Evolutionary conservation across 257 asterid genomes (phyloP).

Genomic region (Rhazya stricta): DNA sequence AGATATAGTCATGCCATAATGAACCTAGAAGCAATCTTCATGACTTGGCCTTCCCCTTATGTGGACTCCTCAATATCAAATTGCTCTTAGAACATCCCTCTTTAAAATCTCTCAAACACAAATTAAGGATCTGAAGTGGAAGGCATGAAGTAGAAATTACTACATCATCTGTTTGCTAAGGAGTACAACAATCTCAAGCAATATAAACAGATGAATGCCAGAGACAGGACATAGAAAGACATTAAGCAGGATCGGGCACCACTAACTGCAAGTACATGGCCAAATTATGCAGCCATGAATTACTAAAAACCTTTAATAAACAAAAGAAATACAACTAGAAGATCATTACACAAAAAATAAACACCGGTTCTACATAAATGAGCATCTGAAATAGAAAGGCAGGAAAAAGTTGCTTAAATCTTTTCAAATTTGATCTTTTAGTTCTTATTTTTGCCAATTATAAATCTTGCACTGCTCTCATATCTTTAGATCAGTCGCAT

Average conservation of each 20-base stretch:
- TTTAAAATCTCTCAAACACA: slow-evolving; percentile 29
- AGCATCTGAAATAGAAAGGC: neutral
- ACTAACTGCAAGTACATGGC: neutral
- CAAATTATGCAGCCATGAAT: neutral
- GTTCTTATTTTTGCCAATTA: neutral
- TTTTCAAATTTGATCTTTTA: neutral
- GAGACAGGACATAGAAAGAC: neutral
- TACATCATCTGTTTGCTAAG: slow-evolving; percentile 20
- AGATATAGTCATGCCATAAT: slow-evolving; percentile 48
- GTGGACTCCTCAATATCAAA: slow-evolving; percentile 45
- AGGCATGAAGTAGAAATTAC: slow-evolving; percentile 24
- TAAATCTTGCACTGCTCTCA: neutral
- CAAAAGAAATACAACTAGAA: neutral
- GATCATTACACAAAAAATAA: neutral
- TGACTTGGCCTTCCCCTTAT: slow-evolving; percentile 42
- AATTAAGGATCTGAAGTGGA: slow-evolving; percentile 22
- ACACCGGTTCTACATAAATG: neutral
- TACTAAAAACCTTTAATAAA: neutral
- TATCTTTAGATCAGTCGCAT: neutral
- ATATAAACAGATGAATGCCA: neutral
- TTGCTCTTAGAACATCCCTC: slow-evolving; percentile 32
- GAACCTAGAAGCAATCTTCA: slow-evolving; percentile 41
- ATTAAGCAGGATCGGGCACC: neutral
- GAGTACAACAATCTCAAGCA: slow-evolving; percentile 18
- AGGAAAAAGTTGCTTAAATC: neutral